Conservation (phyloP, 202 grass and related monocot species). For the Sporobolus alterniflorus region DNA sequence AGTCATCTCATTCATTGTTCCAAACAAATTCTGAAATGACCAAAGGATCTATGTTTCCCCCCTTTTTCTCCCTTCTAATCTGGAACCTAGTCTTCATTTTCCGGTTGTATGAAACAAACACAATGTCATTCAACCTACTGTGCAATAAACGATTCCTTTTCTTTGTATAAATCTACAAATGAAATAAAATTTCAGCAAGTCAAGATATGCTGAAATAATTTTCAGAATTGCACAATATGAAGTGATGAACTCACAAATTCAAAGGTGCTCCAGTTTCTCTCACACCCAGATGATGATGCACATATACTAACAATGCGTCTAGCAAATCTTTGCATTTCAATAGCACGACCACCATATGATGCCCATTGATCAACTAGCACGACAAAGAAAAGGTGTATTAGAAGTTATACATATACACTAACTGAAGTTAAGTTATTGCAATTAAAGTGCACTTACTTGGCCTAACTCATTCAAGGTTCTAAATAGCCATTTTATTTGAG, state of each 20-base stretch:
- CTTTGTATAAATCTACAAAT: not conserved
- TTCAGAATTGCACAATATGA: no score
- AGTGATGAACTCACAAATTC: no score
- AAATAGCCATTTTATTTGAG: not conserved
- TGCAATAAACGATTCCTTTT: not conserved
- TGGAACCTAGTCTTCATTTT: conserved; percentile 1
- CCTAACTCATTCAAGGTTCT: not conserved
- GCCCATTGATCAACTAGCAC: not conserved
- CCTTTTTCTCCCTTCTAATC: not conserved
- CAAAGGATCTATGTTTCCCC: not conserved
- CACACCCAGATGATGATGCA: not conserved
- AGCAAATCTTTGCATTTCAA: conserved; percentile 1
- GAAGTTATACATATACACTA: not conserved
- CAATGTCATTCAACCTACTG: not conserved
- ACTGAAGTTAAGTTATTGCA: no score
- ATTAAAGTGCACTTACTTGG: not conserved
- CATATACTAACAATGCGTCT: not conserved
- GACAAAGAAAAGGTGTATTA: not conserved
- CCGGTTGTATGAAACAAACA: not conserved
- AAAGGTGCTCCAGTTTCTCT: conserved; percentile 10
- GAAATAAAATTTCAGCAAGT: no score
- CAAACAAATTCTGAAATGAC: not conserved
- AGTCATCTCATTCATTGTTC: not conserved
- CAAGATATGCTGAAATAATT: no score
- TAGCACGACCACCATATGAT: not conserved